Evolutionary conservation across 2,329 filamentous ascomycete genomes (phyloP).

Genomic region (Fonsecaea pedrosoi): DNA sequence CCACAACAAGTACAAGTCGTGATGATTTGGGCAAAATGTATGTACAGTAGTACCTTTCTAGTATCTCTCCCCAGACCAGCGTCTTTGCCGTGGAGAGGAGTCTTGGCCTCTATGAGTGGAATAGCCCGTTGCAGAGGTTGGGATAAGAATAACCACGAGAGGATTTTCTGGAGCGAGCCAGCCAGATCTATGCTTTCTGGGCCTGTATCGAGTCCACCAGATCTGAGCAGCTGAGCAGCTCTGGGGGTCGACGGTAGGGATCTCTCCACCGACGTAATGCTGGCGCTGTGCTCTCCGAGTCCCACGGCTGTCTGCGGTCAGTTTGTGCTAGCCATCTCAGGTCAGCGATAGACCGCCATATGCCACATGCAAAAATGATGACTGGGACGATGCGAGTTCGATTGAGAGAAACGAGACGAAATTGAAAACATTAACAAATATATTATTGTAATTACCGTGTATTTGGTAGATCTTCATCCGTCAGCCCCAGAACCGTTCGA

Average conservation of each 20-base stretch:
- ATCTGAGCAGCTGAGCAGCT: no score
- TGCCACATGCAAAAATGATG: background rate
- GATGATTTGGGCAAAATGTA: conserved; percentile 6
- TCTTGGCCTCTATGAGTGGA: background rate
- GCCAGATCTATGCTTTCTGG: background rate
- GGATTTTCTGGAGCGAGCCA: background rate
- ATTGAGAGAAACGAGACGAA: background rate
- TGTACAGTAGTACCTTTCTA: background rate
- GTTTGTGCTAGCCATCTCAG: background rate
- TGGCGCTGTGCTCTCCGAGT: no score
- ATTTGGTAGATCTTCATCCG: background rate
- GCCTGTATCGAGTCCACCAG: no score
- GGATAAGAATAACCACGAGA: background rate
- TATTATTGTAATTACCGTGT: conserved; percentile 13
- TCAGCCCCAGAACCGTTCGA: background rate
- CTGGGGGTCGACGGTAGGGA: no score
- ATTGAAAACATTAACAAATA: background rate
- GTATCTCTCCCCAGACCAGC: background rate
- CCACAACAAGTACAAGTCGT: conserved; percentile 48
- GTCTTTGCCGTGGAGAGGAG: background rate
- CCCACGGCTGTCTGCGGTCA: no score
- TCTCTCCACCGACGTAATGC: no score
- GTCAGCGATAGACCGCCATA: background rate
- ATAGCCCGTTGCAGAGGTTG: background rate
- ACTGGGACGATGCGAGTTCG: background rate